phyloP scores from a whole-genome alignment of 495 filamentous ascomycete species.

The Daldinia bambusicola region DNA sequence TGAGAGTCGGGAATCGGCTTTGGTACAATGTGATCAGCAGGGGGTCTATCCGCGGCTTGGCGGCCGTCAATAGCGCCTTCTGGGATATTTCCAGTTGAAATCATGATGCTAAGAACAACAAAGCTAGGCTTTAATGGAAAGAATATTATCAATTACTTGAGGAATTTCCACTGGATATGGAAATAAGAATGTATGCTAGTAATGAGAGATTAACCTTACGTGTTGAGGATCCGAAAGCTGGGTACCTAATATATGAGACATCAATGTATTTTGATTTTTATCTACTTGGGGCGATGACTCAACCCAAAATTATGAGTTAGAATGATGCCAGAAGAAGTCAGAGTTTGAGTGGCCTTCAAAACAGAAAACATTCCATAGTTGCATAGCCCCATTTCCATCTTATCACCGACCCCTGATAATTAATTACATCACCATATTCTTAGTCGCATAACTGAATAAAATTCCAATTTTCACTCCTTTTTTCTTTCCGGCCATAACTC shows the following conservation, averaged over 20 bases:
- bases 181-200: not conserved
- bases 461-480: slow-evolving; percentile 24
- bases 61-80: slow-evolving; percentile 43
- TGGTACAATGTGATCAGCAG: slow-evolving; percentile 62
- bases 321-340: not conserved
- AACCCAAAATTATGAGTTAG: slow-evolving; percentile 31
- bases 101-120: slow-evolving; percentile 34
- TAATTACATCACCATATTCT: slow-evolving; percentile 36
- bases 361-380: slow-evolving; percentile 14
- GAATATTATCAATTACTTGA: not conserved
- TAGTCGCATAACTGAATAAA: slow-evolving; percentile 24
- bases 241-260: slow-evolving; percentile 17
- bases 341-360: slow-evolving; percentile 3
- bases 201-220: slow-evolving; percentile 14
- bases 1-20: slow-evolving; percentile 75
- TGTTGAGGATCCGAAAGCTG: not conserved
- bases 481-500: slow-evolving; percentile 1
- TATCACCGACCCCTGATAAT: slow-evolving; percentile 19
- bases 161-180: not conserved
- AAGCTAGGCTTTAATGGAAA: not conserved
- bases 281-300: slow-evolving; percentile 37
- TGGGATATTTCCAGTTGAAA: slow-evolving; percentile 38
- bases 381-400: slow-evolving; percentile 13
- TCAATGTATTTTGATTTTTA: slow-evolving; percentile 32
- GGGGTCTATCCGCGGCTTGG: slow-evolving; percentile 55